Conservation (phyloP, 306 rosid genomes). For the Carpinus fangiana region DNA sequence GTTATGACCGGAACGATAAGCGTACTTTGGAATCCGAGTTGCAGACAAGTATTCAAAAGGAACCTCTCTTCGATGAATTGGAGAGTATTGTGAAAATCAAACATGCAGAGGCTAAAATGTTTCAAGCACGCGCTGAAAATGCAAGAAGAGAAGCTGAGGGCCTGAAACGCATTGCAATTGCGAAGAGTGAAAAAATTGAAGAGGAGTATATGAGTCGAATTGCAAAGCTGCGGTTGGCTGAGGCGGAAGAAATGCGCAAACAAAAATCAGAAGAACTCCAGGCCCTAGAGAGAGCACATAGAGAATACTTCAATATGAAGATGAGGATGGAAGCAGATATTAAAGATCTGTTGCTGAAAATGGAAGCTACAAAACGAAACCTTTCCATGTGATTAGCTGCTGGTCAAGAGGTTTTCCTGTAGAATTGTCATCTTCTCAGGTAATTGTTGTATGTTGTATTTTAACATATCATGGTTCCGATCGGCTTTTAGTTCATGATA, state of each 20-base stretch:
- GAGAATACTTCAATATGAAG: slow-evolving; percentile 83
- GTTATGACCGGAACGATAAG: slow-evolving; percentile 61
- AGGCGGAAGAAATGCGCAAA: slow-evolving; percentile 75
- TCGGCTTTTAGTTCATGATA: slow-evolving; percentile 35
- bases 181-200: slow-evolving; percentile 82
- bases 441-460: slow-evolving; percentile 41
- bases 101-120: slow-evolving; percentile 91
- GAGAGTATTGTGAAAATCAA: slow-evolving; percentile 81
- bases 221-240: slow-evolving; percentile 61
- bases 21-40: slow-evolving; percentile 57
- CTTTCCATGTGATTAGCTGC: slow-evolving; percentile 52
- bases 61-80: slow-evolving; percentile 76
- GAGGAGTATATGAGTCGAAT: slow-evolving; percentile 76
- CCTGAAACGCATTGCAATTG: slow-evolving; percentile 76
- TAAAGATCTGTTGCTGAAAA: slow-evolving; percentile 76
- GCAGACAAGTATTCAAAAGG: slow-evolving; percentile 66
- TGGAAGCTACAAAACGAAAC: slow-evolving; percentile 94
- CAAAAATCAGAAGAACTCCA: slow-evolving; percentile 82
- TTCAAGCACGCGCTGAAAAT: slow-evolving; percentile 84
- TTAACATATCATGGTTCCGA: slow-evolving; percentile 31
- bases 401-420: slow-evolving; percentile 20
- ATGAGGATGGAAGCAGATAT: slow-evolving; percentile 90
- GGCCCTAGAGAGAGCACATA: slow-evolving; percentile 69
- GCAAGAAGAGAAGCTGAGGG: slow-evolving; percentile 96
- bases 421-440: slow-evolving; percentile 35